Percentiles rank a stretch among this genome's conserved stretches.
Evolutionary conservation across 1,284 basidiomycete genomes (phyloP).

Genomic region (Trichosporon coremiiforme): DNA sequence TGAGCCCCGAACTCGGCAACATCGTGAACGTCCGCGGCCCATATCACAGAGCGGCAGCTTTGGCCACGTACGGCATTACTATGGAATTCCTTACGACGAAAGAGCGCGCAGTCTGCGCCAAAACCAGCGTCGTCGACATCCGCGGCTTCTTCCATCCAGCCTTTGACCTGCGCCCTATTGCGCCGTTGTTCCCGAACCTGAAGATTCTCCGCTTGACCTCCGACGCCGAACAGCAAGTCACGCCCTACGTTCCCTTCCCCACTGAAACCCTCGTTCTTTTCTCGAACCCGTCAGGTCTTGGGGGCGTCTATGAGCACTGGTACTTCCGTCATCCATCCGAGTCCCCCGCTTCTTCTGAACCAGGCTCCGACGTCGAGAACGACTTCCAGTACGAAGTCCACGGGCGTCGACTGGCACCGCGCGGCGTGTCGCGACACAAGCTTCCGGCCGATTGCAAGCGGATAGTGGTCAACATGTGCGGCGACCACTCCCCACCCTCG

Average conservation of each 20-base stretch:
- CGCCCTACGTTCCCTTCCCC: background rate
- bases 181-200: background rate
- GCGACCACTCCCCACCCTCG: background rate
- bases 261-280: background rate
- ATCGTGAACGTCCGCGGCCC: background rate
- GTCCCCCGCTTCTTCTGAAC: background rate
- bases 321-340: slow-evolving; percentile 8
- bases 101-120: background rate
- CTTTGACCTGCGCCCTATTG: background rate
- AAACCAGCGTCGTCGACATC: background rate
- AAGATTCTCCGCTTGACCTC: background rate
- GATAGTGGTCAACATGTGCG: background rate
- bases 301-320: background rate
- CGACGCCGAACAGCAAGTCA: background rate
- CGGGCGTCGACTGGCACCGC: background rate
- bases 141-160: slow-evolving; percentile 4
- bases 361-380: background rate
- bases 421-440: background rate
- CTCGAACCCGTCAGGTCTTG: background rate
- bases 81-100: too few relatives aligned
- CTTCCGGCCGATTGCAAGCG: background rate
- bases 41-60: background rate
- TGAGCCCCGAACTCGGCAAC: background rate
- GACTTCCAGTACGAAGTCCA: background rate
- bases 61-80: background rate